Conservation (phyloP, 2,329 filamentous ascomycete species). For the Xylaria digitata region DNA sequence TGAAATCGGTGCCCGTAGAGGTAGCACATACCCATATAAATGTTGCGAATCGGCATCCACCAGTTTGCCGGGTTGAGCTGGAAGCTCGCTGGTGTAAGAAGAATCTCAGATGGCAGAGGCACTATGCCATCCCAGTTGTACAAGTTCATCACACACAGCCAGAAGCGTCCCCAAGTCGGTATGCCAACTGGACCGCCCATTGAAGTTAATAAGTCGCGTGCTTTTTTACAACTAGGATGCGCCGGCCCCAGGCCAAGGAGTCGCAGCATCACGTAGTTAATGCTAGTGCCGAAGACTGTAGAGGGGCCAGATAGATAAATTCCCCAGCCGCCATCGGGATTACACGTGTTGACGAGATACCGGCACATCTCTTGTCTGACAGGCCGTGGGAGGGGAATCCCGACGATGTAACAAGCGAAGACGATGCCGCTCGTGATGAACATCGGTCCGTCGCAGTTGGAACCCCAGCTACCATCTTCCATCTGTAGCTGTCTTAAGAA, state of each 20-base stretch:
- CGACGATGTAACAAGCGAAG: conserved; percentile 21
- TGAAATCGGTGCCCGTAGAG: conserved; percentile 25
- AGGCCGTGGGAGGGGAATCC: conserved; percentile 10
- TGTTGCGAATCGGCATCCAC: conserved; percentile 27
- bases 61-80: conserved; percentile 21
- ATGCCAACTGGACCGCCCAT: conserved; percentile 18
- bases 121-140: conserved; percentile 30
- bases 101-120: conserved; percentile 15
- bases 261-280: conserved; percentile 26
- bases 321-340: conserved; percentile 23
- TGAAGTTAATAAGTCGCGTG: conserved; percentile 6
- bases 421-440: conserved; percentile 26
- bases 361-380: conserved; percentile 20
- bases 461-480: conserved; percentile 23
- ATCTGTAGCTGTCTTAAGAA: conserved; percentile 24
- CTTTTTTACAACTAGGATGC: conserved; percentile 8
- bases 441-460: conserved; percentile 24
- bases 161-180: conserved; percentile 27
- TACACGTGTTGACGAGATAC: conserved; percentile 21
- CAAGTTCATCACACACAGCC: conserved; percentile 18
- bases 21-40: conserved; percentile 24
- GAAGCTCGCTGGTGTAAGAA: conserved; percentile 9
- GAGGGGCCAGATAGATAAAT: conserved; percentile 17
- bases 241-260: conserved; percentile 8
- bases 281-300: conserved; percentile 19